phyloP scores from a whole-genome alignment of 148 eudicot species.

The Chenopodium album region DNA sequence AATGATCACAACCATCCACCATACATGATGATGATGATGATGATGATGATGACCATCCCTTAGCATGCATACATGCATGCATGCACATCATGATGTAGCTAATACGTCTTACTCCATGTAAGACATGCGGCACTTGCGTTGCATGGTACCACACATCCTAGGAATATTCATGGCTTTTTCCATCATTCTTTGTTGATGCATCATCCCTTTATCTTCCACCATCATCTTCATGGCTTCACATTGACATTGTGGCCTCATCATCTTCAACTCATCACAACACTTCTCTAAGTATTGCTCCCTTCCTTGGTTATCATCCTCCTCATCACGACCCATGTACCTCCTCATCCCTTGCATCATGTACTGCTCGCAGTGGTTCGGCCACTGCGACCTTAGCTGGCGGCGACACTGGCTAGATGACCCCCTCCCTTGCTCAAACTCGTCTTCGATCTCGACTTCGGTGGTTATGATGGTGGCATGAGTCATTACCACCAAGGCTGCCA shows the following conservation, averaged over 20 bases:
- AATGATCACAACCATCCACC: too few species aligned
- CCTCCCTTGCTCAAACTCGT: background rate
- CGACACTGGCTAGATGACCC: background rate
- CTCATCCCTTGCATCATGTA: constrained; percentile 18
- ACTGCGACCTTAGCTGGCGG: background rate
- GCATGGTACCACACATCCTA: constrained; percentile 26
- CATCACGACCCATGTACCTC: background rate
- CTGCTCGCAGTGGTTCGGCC: constrained; percentile 14
- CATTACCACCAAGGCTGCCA: constrained; percentile 18
- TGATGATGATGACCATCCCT: too few species aligned
- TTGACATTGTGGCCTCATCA: constrained; percentile 19
- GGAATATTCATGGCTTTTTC: constrained; percentile 21
- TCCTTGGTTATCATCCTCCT: background rate
- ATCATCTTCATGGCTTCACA: constrained; percentile 24
- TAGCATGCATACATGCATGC: too few species aligned
- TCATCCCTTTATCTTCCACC: background rate
- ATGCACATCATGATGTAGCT: too few species aligned
- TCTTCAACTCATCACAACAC: constrained; percentile 21
- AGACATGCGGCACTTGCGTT: constrained; percentile 14
- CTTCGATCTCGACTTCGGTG: constrained; percentile 10
- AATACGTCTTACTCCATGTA: background rate
- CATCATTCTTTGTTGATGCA: background rate
- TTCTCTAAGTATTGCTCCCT: background rate
- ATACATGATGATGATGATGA: too few species aligned
- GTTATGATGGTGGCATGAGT: constrained; percentile 21